Evolutionary conservation across 176 grass and related monocot species (phyloP), one percentile per base, ranked within the genome.

Genomic region (Areca catechu): DNA sequence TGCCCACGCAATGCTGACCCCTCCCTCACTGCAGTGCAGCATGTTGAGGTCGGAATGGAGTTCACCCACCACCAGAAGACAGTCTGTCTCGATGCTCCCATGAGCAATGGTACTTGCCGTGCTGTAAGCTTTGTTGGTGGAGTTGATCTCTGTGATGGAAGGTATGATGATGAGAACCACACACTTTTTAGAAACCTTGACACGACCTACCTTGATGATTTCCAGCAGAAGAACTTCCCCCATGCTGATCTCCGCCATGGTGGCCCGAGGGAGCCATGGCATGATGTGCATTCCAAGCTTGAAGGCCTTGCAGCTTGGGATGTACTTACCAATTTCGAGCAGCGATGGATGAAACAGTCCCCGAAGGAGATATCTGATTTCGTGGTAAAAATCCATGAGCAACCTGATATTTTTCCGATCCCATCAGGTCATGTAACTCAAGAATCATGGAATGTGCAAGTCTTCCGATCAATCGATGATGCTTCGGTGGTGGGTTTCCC

Each of bases 11-110:
- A 88, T 18, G 83, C 80, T 30, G 86, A 88, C 62, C 24, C 49
- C 22, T 55, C 83, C 1, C 83, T 96, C 20, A 90, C 80, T n/a
- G n/a, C 67, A 43, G 63, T 87, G 71, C 80, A 96, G 79, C 60
- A 72, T 16, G 24, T 74, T 51, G 80, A 88, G 80, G 27, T 84
- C 56, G 56, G 63, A 37, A 19, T 68, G 7, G 74, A 87, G 71
- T 90, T 96, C 74, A 88, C 92, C 61, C 92, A 96, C 80, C 92
- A 96, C 80, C 92, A 96, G 68, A 96, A 96, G 83, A 63, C 75
- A 1, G 75, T 88, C 50, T 82, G 80, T 3, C 77, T 96, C 48
- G 86, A 96, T 22, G 72, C 67, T 7, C 67, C 65, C 52, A 65
- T 63, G 3, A 53, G 60, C 2, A 63, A 65, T 4, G 3, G 25